A percentile compares a stretch with the other conserved stretches of the same genome.
Conservation (phyloP, 306 rosid genomes). For the Vigna trinervia region DNA sequence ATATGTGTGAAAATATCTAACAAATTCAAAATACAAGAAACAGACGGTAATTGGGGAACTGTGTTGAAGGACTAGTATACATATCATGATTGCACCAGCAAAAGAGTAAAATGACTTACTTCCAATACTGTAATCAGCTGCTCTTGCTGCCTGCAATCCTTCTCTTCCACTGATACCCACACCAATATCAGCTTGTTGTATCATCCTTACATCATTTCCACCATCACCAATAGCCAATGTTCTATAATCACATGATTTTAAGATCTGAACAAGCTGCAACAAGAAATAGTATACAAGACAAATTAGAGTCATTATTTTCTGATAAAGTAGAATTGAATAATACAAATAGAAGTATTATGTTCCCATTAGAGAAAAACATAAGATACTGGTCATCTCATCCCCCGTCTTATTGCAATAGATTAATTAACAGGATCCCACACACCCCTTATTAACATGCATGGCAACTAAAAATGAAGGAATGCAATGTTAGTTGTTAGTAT, state of each 20-base stretch:
- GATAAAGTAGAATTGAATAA: constrained; percentile 30
- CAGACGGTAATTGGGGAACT: constrained; percentile 25
- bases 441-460: constrained; percentile 31
- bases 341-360: constrained; percentile 22
- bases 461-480: constrained; percentile 14
- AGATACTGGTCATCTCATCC: background rate
- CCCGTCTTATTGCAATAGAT: constrained; percentile 13
- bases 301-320: constrained; percentile 30
- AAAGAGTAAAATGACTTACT: constrained; percentile 60
- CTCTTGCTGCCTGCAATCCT: constrained; percentile 99
- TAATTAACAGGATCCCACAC: constrained; percentile 30
- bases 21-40: constrained; percentile 20
- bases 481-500: background rate
- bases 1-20: background rate
- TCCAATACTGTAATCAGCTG: constrained; percentile 98
- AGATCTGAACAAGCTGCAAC: constrained; percentile 92
- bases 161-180: constrained; percentile 99
- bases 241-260: constrained; percentile 93
- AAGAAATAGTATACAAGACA: constrained; percentile 42
- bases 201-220: constrained; percentile 99
- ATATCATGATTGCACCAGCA: constrained; percentile 30
- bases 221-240: constrained; percentile 99
- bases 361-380: constrained; percentile 36
- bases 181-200: constrained; percentile 97
- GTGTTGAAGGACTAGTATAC: constrained; percentile 19